Percentiles rank a stretch among this genome's conserved stretches.
Evolutionary conservation across 2,329 filamentous ascomycete genomes (phyloP).

Genomic region (Scedosporium boydii): DNA sequence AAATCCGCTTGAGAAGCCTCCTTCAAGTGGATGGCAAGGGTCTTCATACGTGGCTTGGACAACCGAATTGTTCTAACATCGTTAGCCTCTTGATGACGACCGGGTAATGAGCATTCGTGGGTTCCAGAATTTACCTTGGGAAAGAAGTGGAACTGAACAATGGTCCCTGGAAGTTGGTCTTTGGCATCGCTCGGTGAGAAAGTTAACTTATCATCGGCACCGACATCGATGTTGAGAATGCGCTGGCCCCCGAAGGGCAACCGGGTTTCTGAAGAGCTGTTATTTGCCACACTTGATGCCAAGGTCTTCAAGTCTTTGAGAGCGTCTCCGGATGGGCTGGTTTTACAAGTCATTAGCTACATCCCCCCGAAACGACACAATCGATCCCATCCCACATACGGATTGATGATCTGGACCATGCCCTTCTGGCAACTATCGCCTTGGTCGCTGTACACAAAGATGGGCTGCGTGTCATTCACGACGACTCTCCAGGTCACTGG

Average conservation of each 20-base stretch:
- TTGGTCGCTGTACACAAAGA: constrained; percentile 39
- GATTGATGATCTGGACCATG: constrained; percentile 29
- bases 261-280: not conserved
- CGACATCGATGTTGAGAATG: constrained; percentile 22
- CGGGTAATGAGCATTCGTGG: not conserved
- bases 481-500: constrained; percentile 33
- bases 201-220: constrained; percentile 18
- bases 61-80: constrained; percentile 24
- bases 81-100: not conserved
- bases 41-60: constrained; percentile 28
- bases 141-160: constrained; percentile 25
- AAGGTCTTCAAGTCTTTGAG: not conserved
- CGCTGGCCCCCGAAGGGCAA: constrained; percentile 21
- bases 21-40: constrained; percentile 27
- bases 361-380: not conserved
- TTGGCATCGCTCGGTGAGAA: constrained; percentile 24
- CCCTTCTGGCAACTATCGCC: constrained; percentile 34
- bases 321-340: not conserved
- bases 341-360: no score
- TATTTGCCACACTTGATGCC: not conserved
- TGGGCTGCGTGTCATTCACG: constrained; percentile 33
- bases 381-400: constrained; percentile 13
- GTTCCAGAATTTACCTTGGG: constrained; percentile 11
- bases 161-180: constrained; percentile 19
- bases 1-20: constrained; percentile 29